These are phyloP conservation scores for Talaromyces sp. DNA, from an alignment of 2,329 filamentous ascomycete species.

Conservation along the genomic window DNA sequence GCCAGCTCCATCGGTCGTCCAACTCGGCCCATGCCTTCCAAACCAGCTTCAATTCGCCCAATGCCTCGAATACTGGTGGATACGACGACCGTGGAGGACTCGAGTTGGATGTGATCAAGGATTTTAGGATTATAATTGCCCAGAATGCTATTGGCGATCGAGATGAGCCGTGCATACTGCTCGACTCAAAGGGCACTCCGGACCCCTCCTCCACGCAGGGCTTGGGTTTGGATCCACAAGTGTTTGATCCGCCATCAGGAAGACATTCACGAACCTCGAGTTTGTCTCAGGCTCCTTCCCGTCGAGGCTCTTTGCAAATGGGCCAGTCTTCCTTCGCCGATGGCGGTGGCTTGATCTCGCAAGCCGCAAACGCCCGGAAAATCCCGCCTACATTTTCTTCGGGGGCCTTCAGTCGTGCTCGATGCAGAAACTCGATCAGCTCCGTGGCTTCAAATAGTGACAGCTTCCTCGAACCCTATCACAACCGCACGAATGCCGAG, in stretches of 20 bases:
- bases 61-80: conserved; percentile 35
- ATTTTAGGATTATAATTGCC: conserved; percentile 42
- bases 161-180: conserved; percentile 40
- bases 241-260: conserved; percentile 21
- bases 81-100: conserved; percentile 44
- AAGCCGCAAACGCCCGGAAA: conserved; percentile 27
- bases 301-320: conserved; percentile 22
- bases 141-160: conserved; percentile 44
- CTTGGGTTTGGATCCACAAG: conserved; percentile 30
- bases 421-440: conserved; percentile 42
- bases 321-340: conserved; percentile 30
- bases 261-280: conserved; percentile 35
- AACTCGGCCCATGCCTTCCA: conserved; percentile 36
- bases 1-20: conserved; percentile 35
- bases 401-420: conserved; percentile 36
- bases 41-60: conserved; percentile 38
- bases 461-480: conserved; percentile 27
- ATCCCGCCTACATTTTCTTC: conserved; percentile 22
- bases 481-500: conserved; percentile 36
- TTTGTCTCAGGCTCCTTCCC: conserved; percentile 26
- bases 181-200: conserved; percentile 34
- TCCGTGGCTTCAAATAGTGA: conserved; percentile 23
- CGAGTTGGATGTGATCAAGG: conserved; percentile 38
- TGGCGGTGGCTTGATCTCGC: conserved; percentile 23
- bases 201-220: conserved; percentile 22